Evolutionary conservation across 2,329 filamentous ascomycete species (phyloP).

Genomic region (Diaporthe sp.): DNA sequence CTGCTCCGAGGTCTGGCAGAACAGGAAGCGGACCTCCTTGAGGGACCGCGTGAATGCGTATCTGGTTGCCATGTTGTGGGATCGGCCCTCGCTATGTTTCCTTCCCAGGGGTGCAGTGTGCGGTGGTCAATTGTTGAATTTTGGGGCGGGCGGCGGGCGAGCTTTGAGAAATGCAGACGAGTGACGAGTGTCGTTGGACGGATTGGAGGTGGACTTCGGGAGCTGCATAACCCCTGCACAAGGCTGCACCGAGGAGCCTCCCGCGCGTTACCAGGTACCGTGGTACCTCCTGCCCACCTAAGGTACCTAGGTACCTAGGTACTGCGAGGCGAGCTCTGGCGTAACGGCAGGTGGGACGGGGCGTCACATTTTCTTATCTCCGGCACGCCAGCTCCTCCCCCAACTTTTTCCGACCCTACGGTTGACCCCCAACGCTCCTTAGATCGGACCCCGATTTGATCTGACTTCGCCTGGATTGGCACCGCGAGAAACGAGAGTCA

Average conservation of each 20-base stretch:
- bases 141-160: background rate
- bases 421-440: conserved; percentile 24
- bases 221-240: conserved; percentile 26
- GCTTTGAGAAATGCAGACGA: conserved; percentile 2
- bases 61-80: conserved; percentile 83
- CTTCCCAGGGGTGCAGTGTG: background rate
- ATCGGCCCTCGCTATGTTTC: conserved; percentile 30
- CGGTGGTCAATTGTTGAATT: conserved; percentile 45
- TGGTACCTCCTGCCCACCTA: background rate
- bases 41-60: conserved; percentile 91
- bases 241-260: conserved; percentile 4
- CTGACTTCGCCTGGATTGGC: conserved; percentile 12
- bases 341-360: conserved; percentile 14
- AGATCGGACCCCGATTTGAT: conserved; percentile 38
- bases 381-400: conserved; percentile 19
- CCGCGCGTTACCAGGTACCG: background rate
- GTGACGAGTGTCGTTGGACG: conserved; percentile 19
- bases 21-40: conserved; percentile 96
- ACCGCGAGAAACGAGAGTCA: conserved; percentile 17
- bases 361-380: conserved; percentile 36
- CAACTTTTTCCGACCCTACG: conserved; percentile 30
- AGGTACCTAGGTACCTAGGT: background rate
- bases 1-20: conserved; percentile 94
- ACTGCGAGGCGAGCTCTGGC: background rate
- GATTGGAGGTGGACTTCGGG: conserved; percentile 13